Conservation (phyloP, 805 yeast species). For the Nakazawaea populi region DNA sequence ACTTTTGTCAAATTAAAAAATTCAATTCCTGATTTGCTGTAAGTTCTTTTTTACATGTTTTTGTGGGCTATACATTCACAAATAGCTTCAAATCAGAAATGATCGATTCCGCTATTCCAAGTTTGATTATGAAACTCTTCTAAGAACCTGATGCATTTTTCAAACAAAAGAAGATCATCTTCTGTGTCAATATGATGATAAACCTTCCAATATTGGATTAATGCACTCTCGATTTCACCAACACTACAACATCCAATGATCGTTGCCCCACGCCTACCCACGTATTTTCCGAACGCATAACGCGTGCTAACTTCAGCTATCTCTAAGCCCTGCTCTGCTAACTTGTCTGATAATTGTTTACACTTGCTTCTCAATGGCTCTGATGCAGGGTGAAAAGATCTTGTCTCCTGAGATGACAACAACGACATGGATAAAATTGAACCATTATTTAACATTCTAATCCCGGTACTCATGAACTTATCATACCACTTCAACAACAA, state of each 20-base stretch:
- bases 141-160: conserved; percentile 35
- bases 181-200: conserved; percentile 24
- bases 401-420: conserved; percentile 61
- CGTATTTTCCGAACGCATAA: conserved; percentile 64
- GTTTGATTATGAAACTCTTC: conserved; percentile 56
- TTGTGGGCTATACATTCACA: neutral
- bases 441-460: conserved; percentile 63
- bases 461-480: conserved; percentile 44
- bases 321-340: conserved; percentile 40
- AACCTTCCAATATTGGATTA: conserved; percentile 49
- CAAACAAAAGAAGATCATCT: conserved; percentile 37
- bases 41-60: neutral
- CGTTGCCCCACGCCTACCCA: conserved; percentile 43
- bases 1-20: neutral
- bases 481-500: conserved; percentile 39
- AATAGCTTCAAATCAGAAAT: conserved; percentile 4
- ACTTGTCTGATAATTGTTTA: conserved; percentile 32
- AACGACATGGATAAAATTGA: conserved; percentile 87
- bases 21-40: no score
- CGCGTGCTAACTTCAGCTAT: conserved; percentile 79
- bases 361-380: conserved; percentile 50
- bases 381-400: conserved; percentile 77
- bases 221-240: conserved; percentile 58
- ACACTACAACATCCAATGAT: conserved; percentile 74
- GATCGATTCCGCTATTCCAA: conserved; percentile 44